Evolutionary conservation across 2,329 filamentous ascomycete species (phyloP), one percentile per base, ranked within the genome.

Genomic region (Leptographium lundbergii): DNA sequence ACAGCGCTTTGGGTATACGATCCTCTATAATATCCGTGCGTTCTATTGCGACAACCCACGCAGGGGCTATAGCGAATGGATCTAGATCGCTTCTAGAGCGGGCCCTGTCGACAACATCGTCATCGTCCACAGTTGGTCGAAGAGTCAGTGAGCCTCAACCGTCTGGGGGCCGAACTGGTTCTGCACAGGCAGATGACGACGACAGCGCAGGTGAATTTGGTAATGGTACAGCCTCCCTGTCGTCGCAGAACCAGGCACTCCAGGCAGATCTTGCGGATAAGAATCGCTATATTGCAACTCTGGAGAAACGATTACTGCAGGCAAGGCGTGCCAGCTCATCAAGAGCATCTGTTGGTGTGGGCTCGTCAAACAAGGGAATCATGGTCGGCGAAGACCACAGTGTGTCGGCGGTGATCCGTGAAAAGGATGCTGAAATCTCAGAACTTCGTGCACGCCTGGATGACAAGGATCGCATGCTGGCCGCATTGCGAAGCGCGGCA

Each of bases 261-360:
- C 94, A 96, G 70, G 84, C 91, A n/a, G 94, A 99, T 70, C 80
- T 99, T 54, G 83, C 82, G n/a, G 94, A 99, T 73, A 96, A 96
- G 75, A 97, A 94, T 66, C 87, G 94, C 36, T 99, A 99, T 71
- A 97, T 97, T 65, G 81, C 88, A 32, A 97, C 94, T 0, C 74
- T 99, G 14, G 94, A 99, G 74, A 95, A 95, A 72, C 84, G 94
- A 29, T 77, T 99, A 1, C 77, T 97, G 39, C 94, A 99, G 68
- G 94, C 94, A 45, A 81, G 94, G 48, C 81, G 92, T 54, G 90
- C 91, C 0, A 96, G 91, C 72, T 91, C 95, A 58, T 92, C 90
- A 9, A 85, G 92, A 22, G 84, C 92, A 13, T 95, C 91, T 6
- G 82, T 88, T 61, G 87, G 87, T 1, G 81, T 91, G 2, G 59